phyloP scores from a whole-genome alignment of 2,329 filamentous ascomycete genomes.

The Eutypa lata region DNA sequence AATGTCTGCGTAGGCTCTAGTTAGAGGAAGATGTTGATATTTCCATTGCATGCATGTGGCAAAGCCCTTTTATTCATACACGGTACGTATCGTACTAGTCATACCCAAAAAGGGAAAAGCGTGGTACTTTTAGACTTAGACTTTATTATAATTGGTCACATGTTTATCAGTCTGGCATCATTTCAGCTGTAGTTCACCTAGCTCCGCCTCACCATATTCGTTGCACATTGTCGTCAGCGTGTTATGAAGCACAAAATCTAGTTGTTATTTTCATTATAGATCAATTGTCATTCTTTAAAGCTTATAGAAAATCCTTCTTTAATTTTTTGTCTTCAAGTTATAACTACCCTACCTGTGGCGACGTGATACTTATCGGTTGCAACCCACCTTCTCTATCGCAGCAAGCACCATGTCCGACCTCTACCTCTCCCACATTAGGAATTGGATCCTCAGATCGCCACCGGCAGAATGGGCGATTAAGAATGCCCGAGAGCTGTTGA shows the following conservation, averaged over 20 bases:
- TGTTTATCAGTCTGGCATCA: not conserved
- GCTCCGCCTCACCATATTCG: not conserved
- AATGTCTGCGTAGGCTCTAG: too few species aligned
- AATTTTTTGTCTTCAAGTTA: not conserved
- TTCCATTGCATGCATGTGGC: too few species aligned
- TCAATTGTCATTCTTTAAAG: not conserved
- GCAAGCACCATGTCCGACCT: slow-evolving; percentile 49
- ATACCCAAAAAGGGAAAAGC: too few species aligned
- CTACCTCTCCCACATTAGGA: slow-evolving; percentile 46
- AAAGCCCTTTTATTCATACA: too few species aligned
- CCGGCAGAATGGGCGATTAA: slow-evolving; percentile 87
- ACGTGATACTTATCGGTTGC: not conserved
- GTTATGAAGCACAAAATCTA: not conserved
- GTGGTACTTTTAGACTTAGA: not conserved
- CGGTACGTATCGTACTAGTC: too few species aligned
- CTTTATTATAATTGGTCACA: not conserved
- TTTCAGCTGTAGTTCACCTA: not conserved
- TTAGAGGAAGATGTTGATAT: too few species aligned
- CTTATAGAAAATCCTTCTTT: not conserved
- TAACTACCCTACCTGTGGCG: too few species aligned
- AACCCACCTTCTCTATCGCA: not conserved
- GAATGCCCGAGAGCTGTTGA: slow-evolving; percentile 76
- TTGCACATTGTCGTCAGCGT: not conserved
- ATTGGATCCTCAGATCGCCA: slow-evolving; percentile 82
- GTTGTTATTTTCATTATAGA: not conserved